Base-by-base conservation (phyloP, 2,329 filamentous ascomycete species). In the Paraphaeosphaeria sporulosa region DNA sequence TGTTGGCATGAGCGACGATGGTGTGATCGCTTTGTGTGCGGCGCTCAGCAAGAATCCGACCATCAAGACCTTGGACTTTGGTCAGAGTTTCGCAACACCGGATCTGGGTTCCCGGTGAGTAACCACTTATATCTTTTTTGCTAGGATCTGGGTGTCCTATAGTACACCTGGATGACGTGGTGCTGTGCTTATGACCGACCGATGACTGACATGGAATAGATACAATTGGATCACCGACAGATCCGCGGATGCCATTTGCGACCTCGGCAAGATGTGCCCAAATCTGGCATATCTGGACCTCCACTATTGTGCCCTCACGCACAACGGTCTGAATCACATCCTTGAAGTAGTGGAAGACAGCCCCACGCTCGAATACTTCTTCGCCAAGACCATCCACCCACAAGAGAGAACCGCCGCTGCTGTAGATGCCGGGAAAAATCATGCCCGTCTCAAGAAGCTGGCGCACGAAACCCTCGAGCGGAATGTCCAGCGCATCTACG, bases 201-300 rank as follows among this genome's bases (percentile, higher is more conserved):
- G 56, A 42, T 12, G 2, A 19, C 38, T 54, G 30, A 43, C 15
- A n/a, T 30, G 2, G 12, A 48, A 17, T 38, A 67, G 67, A 42
- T 84, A 81, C 72, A 85, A 84, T 60, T 84, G 78, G 69, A 73
- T 84, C 44, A 78, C 79, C 30, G 80, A 82, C 59, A 71, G 44
- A 5, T 71, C 74, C 19, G 70, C 78, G 3, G 60, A 70, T 2
- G 64, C 75, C 23, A 70, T 84, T 10, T 61, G 66, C 38, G 60
- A 66, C 15, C 65, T 84, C 19, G 59, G 84, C 53, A 62, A 60
- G 15, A 67, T 69, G 4, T 69, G 72, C 19, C 64, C 71, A 10
- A 60, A 61, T 9, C 70, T 85, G 7, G 66, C 77, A 30, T 83
- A 81, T 59, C 68, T 85, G 43, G 81, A 80, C 61, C 73, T 84